A percentile compares a stretch with the other conserved stretches of the same genome.
These are phyloP conservation scores for Suillus subalutaceus DNA, from an alignment of 768 basidiomycete genomes.

Conservation along the genomic window DNA sequence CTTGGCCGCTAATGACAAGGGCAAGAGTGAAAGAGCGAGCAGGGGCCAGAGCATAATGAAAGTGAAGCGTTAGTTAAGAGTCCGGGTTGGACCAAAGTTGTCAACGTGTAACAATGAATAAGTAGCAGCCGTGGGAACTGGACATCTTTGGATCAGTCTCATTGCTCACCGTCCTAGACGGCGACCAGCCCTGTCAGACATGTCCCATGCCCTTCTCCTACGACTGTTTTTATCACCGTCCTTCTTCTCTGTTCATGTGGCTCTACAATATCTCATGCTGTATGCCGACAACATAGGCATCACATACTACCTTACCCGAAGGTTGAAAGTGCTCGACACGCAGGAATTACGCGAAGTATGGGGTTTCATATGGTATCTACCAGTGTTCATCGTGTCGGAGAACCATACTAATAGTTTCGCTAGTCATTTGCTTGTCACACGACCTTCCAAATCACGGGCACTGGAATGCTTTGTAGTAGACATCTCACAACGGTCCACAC, in stretches of 20 bases:
- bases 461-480: constrained; percentile 94
- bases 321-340: constrained; percentile 68
- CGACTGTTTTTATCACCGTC: constrained; percentile 90
- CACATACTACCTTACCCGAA: constrained; percentile 84
- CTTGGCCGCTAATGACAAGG: constrained; percentile 33
- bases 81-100: not conserved
- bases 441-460: constrained; percentile 89
- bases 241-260: constrained; percentile 94
- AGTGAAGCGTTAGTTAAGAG: not conserved
- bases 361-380: constrained; percentile 82
- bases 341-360: constrained; percentile 82
- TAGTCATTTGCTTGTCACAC: constrained; percentile 93
- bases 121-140: constrained; percentile 16
- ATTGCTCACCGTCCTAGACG: constrained; percentile 16
- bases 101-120: constrained; percentile 10
- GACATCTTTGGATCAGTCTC: not conserved
- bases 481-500: constrained; percentile 86
- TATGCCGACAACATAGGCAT: constrained; percentile 91
- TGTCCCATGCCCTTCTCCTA: constrained; percentile 85
- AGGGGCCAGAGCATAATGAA: constrained; percentile 24
- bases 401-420: constrained; percentile 19
- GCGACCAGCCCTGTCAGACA: constrained; percentile 26
- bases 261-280: constrained; percentile 80
- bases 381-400: constrained; percentile 6
- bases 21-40: constrained; percentile 36